Conservation (phyloP, 495 filamentous ascomycete species). For the Penicillium subrubescens region DNA sequence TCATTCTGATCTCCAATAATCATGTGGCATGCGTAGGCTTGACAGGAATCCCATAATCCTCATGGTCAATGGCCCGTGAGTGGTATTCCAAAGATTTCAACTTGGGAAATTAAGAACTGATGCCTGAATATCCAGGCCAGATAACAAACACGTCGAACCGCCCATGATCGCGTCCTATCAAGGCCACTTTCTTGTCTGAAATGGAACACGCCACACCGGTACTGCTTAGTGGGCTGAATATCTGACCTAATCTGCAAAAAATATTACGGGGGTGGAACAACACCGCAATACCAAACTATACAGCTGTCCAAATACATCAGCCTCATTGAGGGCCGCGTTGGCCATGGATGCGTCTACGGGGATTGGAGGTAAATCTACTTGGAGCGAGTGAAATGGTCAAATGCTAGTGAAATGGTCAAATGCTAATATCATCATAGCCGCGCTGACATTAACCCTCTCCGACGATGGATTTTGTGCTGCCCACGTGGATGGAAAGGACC, state of each 20-base stretch:
- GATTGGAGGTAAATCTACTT: conserved; percentile 29
- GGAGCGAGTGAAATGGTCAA: neutral
- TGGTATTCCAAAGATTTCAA: neutral
- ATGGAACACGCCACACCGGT: neutral
- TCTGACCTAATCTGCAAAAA: neutral
- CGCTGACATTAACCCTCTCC: conserved; percentile 28
- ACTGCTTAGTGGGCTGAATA: neutral
- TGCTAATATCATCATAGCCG: conserved; percentile 20
- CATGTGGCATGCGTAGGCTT: too few relatives aligned
- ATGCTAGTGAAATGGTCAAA: neutral
- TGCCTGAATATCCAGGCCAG: neutral
- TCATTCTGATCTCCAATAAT: too few relatives aligned
- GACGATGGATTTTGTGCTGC: conserved; percentile 42
- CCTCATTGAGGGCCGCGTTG: conserved; percentile 9
- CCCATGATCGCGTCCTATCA: neutral
- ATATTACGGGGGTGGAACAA: neutral
- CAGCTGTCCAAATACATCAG: neutral
- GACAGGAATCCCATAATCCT: too few relatives aligned
- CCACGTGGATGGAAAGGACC: conserved; percentile 38
- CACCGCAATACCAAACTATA: neutral
- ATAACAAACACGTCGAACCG: neutral
- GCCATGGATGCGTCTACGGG: conserved; percentile 41
- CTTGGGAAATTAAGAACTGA: neutral
- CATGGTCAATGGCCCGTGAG: too few relatives aligned
- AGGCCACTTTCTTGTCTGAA: neutral